Conservation (phyloP, 495 filamentous ascomycete species). For the Gamarada debralockiae region DNA sequence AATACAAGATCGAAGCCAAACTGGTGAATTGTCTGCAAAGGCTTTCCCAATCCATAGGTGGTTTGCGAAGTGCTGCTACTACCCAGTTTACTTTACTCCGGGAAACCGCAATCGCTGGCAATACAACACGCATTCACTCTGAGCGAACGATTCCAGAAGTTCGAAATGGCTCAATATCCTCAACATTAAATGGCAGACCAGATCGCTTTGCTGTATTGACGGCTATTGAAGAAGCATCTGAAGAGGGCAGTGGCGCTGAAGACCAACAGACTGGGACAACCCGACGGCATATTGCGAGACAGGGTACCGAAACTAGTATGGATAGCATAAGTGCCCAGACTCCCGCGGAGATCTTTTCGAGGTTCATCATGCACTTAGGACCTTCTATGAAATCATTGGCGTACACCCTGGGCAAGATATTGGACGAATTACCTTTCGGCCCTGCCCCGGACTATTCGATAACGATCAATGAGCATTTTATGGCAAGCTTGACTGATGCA, state of each 20-base stretch:
- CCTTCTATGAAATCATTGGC: slow-evolving; percentile 95
- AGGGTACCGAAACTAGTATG: slow-evolving; percentile 12
- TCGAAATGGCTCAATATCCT: not conserved
- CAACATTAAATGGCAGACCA: not conserved
- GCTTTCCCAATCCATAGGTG: slow-evolving; percentile 86
- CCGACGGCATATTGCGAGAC: not conserved
- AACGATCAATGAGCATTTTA: slow-evolving; percentile 71
- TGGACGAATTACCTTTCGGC: slow-evolving; percentile 82
- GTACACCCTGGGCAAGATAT: slow-evolving; percentile 81
- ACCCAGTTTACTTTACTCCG: slow-evolving; percentile 83
- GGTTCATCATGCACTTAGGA: slow-evolving; percentile 82
- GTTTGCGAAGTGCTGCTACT: slow-evolving; percentile 81
- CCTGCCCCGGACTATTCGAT: slow-evolving; percentile 60
- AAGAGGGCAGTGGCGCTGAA: slow-evolving; percentile 52
- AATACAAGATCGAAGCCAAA: slow-evolving; percentile 75
- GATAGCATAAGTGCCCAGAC: slow-evolving; percentile 34
- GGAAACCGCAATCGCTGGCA: slow-evolving; percentile 41
- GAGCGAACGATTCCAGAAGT: not conserved
- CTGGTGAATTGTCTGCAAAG: slow-evolving; percentile 83
- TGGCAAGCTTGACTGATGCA: slow-evolving; percentile 72
- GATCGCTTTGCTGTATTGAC: slow-evolving; percentile 41
- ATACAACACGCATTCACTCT: not conserved
- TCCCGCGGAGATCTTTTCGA: slow-evolving; percentile 76
- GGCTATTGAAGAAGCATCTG: slow-evolving; percentile 63
- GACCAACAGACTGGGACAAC: slow-evolving; percentile 16